These are phyloP conservation scores for Castanopsis chinensis DNA, from an alignment of 306 rosid species.

Conservation along the genomic window DNA sequence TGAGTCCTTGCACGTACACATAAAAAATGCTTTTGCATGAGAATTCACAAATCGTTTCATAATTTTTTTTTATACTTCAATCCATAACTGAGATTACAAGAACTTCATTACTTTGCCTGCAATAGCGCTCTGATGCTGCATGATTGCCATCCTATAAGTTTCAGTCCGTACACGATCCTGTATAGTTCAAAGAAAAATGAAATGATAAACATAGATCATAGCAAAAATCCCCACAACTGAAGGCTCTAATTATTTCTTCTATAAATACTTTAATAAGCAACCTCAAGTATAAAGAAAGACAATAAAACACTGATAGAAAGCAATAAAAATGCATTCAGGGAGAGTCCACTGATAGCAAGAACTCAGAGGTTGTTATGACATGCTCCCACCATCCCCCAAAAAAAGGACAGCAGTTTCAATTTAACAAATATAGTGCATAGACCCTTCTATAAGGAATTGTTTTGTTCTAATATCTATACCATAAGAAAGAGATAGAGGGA, in stretches of 20 bases:
- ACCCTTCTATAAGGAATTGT: not conserved
- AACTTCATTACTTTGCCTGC: constrained; percentile 75
- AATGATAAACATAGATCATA: not conserved
- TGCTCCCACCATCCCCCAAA: not conserved
- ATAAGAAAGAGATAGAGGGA: not conserved
- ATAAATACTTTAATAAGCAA: not conserved
- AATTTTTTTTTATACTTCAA: not conserved
- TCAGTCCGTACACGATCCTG: constrained; percentile 94
- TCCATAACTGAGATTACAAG: not conserved
- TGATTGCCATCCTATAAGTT: constrained; percentile 78
- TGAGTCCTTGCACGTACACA: not conserved
- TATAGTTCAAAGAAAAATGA: constrained; percentile 6
- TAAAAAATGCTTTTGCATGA: not conserved
- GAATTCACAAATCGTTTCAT: not conserved
- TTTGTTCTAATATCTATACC: not conserved
- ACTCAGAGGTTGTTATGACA: not conserved
- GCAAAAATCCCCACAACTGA: not conserved
- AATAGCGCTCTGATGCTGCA: constrained; percentile 75
- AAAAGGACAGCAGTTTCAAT: not conserved
- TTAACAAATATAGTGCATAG: not conserved
- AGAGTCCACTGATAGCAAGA: not conserved
- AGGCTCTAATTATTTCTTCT: not conserved
- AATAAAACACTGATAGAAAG: not conserved
- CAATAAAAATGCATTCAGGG: not conserved
- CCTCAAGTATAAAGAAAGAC: not conserved